Conservation (phyloP, 305 asterid genomes). For the Fraxinus baroniana region DNA sequence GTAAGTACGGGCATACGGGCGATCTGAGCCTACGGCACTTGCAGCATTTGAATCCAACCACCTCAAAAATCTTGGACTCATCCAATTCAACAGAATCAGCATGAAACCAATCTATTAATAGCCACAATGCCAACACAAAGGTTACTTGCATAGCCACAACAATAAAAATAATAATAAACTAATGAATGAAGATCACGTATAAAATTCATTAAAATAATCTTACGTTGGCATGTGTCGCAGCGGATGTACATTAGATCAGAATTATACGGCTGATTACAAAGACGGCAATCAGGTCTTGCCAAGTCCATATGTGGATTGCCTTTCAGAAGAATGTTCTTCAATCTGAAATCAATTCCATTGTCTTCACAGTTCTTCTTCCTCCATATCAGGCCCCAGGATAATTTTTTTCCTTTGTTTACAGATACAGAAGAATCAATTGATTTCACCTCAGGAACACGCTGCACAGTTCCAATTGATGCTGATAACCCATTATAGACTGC, state of each 20-base stretch:
- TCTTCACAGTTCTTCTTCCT: constrained; percentile 52
- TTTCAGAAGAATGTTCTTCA: constrained; percentile 55
- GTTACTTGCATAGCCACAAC: constrained; percentile 1
- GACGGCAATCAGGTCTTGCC: constrained; percentile 49
- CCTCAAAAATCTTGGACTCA: constrained; percentile 57
- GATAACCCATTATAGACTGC: constrained; percentile 34
- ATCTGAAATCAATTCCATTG: constrained; percentile 60
- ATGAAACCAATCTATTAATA: constrained; percentile 84
- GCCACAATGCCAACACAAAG: constrained; percentile 27
- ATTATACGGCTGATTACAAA: constrained; percentile 60
- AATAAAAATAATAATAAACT: not conserved
- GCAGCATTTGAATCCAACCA: constrained; percentile 87
- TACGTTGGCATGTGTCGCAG: constrained; percentile 74
- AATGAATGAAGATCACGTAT: constrained; percentile 11
- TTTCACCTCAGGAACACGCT: constrained; percentile 37
- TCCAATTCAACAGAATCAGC: constrained; percentile 81
- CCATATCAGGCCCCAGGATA: constrained; percentile 84
- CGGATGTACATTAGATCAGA: constrained; percentile 68
- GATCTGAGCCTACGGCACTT: constrained; percentile 76
- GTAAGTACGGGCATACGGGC: constrained; percentile 70
- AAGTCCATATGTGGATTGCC: constrained; percentile 38
- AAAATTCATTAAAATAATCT: constrained; percentile 28
- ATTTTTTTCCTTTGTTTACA: constrained; percentile 39
- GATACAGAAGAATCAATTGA: constrained; percentile 33
- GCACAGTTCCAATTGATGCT: constrained; percentile 33